phyloP scores from a whole-genome alignment of 148 eudicot genomes.

The Salicornia ramosissima region DNA sequence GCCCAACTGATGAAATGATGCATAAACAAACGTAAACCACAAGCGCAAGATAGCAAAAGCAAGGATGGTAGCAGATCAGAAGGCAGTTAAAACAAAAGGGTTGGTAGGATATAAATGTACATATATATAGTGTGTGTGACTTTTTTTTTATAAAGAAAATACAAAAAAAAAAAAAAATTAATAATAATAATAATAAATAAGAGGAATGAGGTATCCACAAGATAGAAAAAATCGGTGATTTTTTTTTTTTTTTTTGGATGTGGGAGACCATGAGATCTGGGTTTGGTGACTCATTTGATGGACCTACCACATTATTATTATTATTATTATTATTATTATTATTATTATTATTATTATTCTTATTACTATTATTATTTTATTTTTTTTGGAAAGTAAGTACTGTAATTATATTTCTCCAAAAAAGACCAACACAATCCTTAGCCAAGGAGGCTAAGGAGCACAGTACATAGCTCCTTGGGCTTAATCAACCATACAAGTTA shows the following conservation, averaged over 20 bases:
- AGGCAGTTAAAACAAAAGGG: neutral
- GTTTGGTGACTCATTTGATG: constrained; percentile 16
- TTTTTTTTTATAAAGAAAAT: no score
- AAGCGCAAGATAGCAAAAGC: constrained; percentile 19
- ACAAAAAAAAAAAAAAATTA: no score
- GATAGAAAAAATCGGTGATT: neutral
- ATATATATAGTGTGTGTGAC: no score
- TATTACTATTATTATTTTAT: neutral
- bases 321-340: constrained; percentile 6
- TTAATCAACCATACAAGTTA: no score
- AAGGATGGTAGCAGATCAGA: constrained; percentile 13
- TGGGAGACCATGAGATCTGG: constrained; percentile 4
- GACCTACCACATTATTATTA: constrained; percentile 7
- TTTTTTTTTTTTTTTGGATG: neutral
- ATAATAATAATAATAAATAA: no score
- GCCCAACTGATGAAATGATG: neutral
- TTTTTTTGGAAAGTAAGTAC: neutral
- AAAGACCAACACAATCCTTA: no score
- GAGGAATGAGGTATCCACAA: constrained; percentile 18
- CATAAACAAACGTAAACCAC: neutral
- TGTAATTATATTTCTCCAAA: no score
- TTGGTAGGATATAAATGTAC: constrained; percentile 11
- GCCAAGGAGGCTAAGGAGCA: no score
- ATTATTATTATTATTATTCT: neutral
- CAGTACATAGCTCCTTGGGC: no score